Evolutionary conservation across 768 basidiomycete genomes (phyloP).

Genomic region (Serendipita sp.): DNA sequence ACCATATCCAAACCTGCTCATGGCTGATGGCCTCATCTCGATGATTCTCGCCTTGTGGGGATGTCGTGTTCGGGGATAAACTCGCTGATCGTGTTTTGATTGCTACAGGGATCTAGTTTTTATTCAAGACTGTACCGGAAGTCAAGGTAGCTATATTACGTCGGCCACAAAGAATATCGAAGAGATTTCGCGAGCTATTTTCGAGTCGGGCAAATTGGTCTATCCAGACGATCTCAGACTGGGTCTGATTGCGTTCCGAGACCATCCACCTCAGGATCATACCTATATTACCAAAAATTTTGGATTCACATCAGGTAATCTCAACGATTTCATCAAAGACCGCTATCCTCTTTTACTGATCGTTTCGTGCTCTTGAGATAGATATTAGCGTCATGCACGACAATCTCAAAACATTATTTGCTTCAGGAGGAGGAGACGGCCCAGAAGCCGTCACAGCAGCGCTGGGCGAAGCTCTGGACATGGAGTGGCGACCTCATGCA

Average conservation of each 20-base stretch:
- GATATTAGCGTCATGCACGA: slow-evolving; percentile 77
- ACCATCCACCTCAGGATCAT: slow-evolving; percentile 94
- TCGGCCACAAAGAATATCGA: slow-evolving; percentile 94
- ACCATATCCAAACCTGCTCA: neutral
- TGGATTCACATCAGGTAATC: slow-evolving; percentile 60
- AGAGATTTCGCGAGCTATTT: slow-evolving; percentile 85
- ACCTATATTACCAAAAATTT: slow-evolving; percentile 89
- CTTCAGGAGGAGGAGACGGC: slow-evolving; percentile 84
- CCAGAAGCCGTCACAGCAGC: slow-evolving; percentile 96
- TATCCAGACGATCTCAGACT: slow-evolving; percentile 75
- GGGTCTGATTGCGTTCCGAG: slow-evolving; percentile 86
- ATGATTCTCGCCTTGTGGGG: neutral
- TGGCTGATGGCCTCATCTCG: neutral
- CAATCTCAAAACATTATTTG: slow-evolving; percentile 69
- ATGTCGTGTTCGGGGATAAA: neutral
- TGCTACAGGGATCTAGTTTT: slow-evolving; percentile 71
- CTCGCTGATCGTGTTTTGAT: neutral
- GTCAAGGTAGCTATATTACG: slow-evolving; percentile 79
- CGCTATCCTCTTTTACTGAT: neutral
- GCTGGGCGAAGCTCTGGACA: slow-evolving; percentile 64
- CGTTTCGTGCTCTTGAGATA: neutral
- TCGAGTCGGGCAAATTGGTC: slow-evolving; percentile 85
- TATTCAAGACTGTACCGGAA: slow-evolving; percentile 89
- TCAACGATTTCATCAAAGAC: neutral
- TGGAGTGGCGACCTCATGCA: slow-evolving; percentile 80